Base-by-base conservation (phyloP, 441 rosid genomes). In the Raphanus hybrid region DNA sequence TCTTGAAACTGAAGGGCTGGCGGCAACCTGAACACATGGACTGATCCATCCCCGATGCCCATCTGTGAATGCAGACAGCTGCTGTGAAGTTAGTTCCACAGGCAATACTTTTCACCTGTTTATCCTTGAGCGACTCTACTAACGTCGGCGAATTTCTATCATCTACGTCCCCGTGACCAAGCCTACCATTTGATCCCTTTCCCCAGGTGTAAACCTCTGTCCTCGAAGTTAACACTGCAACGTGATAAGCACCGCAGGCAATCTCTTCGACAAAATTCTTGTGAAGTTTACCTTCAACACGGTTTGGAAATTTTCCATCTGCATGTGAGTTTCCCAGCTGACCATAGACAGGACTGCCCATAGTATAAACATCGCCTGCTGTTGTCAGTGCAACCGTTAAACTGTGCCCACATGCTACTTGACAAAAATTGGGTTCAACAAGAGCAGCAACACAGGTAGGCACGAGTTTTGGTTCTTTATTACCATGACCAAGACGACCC, bases 121-220 rank as follows among this genome's bases (percentile, higher is more conserved):
- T 95, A 86, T 95, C 99, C 84, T 89, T 95, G 74, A 91, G 83
- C 26, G 96, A 92, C 84, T 91, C 99, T 14, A 93, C 92, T 74
- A 95, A 59, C 20, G 91, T 76, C 8, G 99, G 98, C 60, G 86
- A 84, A 76, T 88, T 91, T 81, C 91, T 85, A 82, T 95, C 99
- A 86, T 91, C 95, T 34, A 85, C 84, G 82, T 95, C 94, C 59
- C 98, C 96, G 77, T 93, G 98, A 70, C 99, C 99, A 63, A 95
- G 84, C 76, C 98, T 87, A 81, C 99, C 99, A 83, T 95, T 95
- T 77, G 98, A 89, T 75, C 98, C 99, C 84, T 93, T 95, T 64
- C 98, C 99, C 99, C 99, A 95, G 14, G 96, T 91, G 79, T 89
- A 95, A 72, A 94, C 98, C 84, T 94, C 98, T n/a, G 94, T 91